Evolutionary conservation across 2,329 filamentous ascomycete genomes (phyloP).

Genomic region (Phialophora expanda): DNA sequence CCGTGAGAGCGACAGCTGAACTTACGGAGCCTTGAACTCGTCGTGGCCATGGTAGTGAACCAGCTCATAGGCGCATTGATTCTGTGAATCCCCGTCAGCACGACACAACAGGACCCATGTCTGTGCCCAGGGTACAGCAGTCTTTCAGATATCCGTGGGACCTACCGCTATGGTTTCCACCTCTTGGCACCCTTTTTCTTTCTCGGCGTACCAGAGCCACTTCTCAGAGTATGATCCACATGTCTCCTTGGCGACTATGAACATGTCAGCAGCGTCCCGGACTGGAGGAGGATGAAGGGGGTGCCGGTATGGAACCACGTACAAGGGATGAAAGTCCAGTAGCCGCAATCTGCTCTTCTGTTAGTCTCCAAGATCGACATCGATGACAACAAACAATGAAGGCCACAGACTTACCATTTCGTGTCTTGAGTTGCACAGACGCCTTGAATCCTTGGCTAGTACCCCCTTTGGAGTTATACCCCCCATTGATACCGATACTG

Average conservation of each 20-base stretch:
- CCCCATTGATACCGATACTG: constrained; percentile 12
- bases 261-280: background rate
- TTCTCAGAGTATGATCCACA: constrained; percentile 24
- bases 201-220: background rate
- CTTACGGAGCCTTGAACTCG: background rate
- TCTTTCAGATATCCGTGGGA: background rate
- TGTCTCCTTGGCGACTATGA: background rate
- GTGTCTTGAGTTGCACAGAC: constrained; percentile 10
- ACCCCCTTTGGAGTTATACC: constrained; percentile 18
- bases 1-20: background rate
- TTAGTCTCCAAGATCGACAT: background rate
- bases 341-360: constrained; percentile 22
- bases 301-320: background rate
- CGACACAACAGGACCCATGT: background rate
- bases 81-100: background rate
- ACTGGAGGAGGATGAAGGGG: background rate
- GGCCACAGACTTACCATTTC: background rate
- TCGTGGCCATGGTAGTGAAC: constrained; percentile 65
- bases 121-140: no score
- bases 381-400: no score
- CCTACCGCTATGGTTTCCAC: background rate
- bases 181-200: background rate
- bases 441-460: constrained; percentile 21
- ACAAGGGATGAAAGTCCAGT: constrained; percentile 24
- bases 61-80: constrained; percentile 47